Percentiles rank a stretch among this genome's conserved stretches.
Evolutionary conservation across 371 early-diverging fungal species (phyloP).

Genomic region (Rhizopus microsporus): DNA sequence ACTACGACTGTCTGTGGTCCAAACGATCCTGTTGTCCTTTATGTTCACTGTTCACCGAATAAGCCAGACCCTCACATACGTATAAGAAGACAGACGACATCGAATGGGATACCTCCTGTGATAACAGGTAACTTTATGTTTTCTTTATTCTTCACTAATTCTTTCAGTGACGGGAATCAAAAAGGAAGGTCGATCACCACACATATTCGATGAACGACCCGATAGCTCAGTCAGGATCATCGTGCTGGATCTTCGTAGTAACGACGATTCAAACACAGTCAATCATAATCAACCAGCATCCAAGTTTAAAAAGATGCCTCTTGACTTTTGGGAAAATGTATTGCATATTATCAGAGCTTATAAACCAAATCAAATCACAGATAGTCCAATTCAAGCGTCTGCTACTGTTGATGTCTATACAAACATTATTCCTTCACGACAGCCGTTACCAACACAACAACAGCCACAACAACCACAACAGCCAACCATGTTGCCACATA

Average conservation of each 20-base stretch:
- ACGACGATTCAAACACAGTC: conserved; percentile 10
- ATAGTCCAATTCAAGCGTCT: conserved; percentile 14
- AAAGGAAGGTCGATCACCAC: conserved; percentile 14
- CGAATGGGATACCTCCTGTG: conserved; percentile 36
- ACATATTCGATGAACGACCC: conserved; percentile 19
- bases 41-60: conserved; percentile 34
- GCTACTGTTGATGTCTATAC: conserved; percentile 17
- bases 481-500: background rate
- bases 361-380: conserved; percentile 13
- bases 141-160: background rate
- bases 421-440: conserved; percentile 11
- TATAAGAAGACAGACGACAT: conserved; percentile 38
- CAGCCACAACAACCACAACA: conserved; percentile 1
- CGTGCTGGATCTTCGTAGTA: conserved; percentile 20
- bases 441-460: background rate
- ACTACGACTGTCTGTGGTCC: conserved; percentile 25
- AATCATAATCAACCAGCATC: conserved; percentile 15
- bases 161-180: conserved; percentile 23
- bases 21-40: conserved; percentile 36
- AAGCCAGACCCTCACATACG: conserved; percentile 38
- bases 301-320: conserved; percentile 22
- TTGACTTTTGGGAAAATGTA: conserved; percentile 17
- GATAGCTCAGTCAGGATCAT: conserved; percentile 17
- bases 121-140: conserved; percentile 33
- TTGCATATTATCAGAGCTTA: conserved; percentile 1